phyloP scores from a whole-genome alignment of 2,329 filamentous ascomycete species.

The Diaporthe nobilis region DNA sequence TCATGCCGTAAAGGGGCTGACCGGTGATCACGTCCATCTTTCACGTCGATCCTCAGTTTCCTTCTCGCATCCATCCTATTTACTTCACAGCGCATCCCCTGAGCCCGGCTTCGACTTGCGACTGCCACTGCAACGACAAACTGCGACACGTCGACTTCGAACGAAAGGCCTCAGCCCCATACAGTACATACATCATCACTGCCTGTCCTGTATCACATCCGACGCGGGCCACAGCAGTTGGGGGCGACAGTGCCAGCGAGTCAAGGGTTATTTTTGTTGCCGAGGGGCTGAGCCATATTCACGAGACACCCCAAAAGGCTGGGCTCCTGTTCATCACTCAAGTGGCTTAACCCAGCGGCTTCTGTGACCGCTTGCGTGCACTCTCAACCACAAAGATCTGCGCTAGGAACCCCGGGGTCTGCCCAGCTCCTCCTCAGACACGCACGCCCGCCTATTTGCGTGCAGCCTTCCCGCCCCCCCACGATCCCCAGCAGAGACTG shows the following conservation, averaged over 20 bases:
- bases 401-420: slow-evolving; percentile 25
- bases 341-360: slow-evolving; percentile 27
- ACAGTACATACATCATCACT: background rate
- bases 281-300: slow-evolving; percentile 39
- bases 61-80: background rate
- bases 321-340: slow-evolving; percentile 30
- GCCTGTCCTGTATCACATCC: slow-evolving; percentile 3
- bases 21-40: slow-evolving; percentile 19
- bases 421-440: slow-evolving; percentile 25
- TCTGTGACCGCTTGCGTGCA: slow-evolving; percentile 28
- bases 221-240: slow-evolving; percentile 17
- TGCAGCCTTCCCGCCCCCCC: slow-evolving; percentile 20
- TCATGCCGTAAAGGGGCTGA: slow-evolving; percentile 31
- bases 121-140: slow-evolving; percentile 1
- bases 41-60: slow-evolving; percentile 24
- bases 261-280: slow-evolving; percentile 25
- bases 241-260: background rate
- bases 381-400: slow-evolving; percentile 21
- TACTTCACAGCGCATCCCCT: slow-evolving; percentile 23
- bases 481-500: slow-evolving; percentile 22
- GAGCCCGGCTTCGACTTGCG: slow-evolving; percentile 8
- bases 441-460: slow-evolving; percentile 25
- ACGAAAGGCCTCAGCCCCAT: slow-evolving; percentile 8
- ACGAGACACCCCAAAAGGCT: slow-evolving; percentile 32
- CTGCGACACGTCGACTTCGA: slow-evolving; percentile 1